phyloP scores from a whole-genome alignment of 495 filamentous ascomycete genomes.

The Jackrogersella minutella region DNA sequence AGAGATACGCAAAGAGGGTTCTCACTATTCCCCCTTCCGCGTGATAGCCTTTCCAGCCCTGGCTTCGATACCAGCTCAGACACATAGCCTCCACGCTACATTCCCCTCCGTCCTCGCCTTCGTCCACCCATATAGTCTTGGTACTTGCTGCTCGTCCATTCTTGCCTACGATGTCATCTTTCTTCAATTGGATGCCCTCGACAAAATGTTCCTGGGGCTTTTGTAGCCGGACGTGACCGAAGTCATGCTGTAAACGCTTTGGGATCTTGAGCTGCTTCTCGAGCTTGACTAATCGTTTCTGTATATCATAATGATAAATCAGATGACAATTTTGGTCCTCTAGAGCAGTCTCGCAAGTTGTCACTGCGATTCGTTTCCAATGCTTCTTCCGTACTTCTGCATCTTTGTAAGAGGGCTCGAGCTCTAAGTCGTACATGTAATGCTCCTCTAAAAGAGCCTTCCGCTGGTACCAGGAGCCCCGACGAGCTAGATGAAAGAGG shows the following conservation, averaged over 20 bases:
- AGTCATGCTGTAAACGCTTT: conserved; percentile 90
- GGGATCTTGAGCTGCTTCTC: conserved; percentile 86
- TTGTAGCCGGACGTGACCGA: conserved; percentile 79
- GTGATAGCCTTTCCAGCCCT: conserved; percentile 95
- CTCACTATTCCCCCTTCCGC: conserved; percentile 88
- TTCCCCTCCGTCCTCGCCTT: conserved; percentile 69
- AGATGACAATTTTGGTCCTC: conserved; percentile 88
- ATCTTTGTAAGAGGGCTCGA: conserved; percentile 46
- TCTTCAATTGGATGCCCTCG: conserved; percentile 77
- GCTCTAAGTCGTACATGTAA: conserved; percentile 77
- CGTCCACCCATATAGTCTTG: conserved; percentile 90
- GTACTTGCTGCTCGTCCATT: conserved; percentile 60
- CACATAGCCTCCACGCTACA: conserved; percentile 93
- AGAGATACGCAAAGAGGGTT: conserved; percentile 90
- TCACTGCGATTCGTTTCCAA: conserved; percentile 80
- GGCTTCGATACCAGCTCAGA: conserved; percentile 78
- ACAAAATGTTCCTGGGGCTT: conserved; percentile 78
- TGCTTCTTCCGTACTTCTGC: conserved; percentile 71
- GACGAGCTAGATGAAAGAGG: conserved; percentile 83
- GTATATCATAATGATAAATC: conserved; percentile 92
- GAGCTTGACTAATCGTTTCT: conserved; percentile 89
- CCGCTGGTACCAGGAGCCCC: conserved; percentile 95
- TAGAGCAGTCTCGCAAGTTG: conserved; percentile 87
- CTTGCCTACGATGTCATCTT: conserved; percentile 53
- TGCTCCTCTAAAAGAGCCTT: conserved; percentile 95